These are phyloP conservation scores for Fomitopsis pinicola DNA, from an alignment of 1,284 basidiomycete genomes.

Conservation along the genomic window DNA sequence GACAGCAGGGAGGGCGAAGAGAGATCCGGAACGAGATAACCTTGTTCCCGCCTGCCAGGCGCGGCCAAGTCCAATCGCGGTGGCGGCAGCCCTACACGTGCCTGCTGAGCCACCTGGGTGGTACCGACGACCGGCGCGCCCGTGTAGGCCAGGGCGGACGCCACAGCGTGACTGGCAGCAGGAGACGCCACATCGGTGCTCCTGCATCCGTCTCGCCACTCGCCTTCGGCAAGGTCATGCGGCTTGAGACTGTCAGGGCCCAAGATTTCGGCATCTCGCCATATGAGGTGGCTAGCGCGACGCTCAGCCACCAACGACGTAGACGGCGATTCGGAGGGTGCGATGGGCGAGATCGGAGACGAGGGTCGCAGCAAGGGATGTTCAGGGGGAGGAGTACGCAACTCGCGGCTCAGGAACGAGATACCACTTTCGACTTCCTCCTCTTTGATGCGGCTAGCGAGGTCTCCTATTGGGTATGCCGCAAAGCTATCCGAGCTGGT, in stretches of 20 bases:
- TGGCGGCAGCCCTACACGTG: conserved; percentile 7
- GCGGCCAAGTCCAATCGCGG: conserved; percentile 15
- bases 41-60: conserved; percentile 1
- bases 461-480: conserved; percentile 24
- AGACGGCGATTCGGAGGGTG: conserved; percentile 13
- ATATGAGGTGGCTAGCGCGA: conserved; percentile 27
- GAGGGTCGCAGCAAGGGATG: not conserved
- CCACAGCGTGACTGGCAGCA: conserved; percentile 10
- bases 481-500: conserved; percentile 3
- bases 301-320: conserved; percentile 14
- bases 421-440: conserved; percentile 26
- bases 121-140: not conserved
- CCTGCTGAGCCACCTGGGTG: not conserved
- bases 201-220: conserved; percentile 26
- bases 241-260: conserved; percentile 45
- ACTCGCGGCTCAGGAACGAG: conserved; percentile 16
- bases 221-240: conserved; percentile 40
- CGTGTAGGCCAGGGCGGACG: not conserved
- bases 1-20: conserved; percentile 18
- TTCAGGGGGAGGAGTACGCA: conserved; percentile 13
- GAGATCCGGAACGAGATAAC: conserved; percentile 10
- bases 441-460: conserved; percentile 27
- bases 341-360: conserved; percentile 12
- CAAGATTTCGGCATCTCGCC: conserved; percentile 45
- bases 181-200: not conserved